Base-by-base conservation (phyloP, 352 stramenopile species). In the Globisporangium paddicum region DNA sequence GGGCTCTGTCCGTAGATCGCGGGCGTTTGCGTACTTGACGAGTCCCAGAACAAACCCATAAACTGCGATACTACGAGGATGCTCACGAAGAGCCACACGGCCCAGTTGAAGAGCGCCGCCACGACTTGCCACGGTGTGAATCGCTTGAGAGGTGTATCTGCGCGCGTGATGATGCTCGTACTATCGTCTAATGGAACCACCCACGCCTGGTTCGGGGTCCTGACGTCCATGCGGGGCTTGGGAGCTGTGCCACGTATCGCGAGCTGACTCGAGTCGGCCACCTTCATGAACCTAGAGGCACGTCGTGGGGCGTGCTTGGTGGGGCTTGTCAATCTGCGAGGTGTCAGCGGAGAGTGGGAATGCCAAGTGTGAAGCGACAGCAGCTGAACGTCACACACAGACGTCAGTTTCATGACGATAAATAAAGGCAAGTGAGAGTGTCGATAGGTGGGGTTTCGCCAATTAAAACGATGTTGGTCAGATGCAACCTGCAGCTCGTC, bases 51-150 rank as follows among this genome's bases (percentile, higher is more conserved):
- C 47, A 40, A 18, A 10, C 47, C 34, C 9, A 54, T 18, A n/a
- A 54, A 54, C 28, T 54, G 47, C 2, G 47, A 54, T 4, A 54
- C 18, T 18, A 54, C 47, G 28, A 54, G 47, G 14, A 40, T 10
- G 2, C 26, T 28, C 8, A 54, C 28, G 1, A 40, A 21, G 9
- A 54, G 28, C 47, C 47, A 54, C 28, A 41, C 47, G 28, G 13
- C 16, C 47, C 47, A 54, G 47, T 54, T 54, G 18, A 38, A 54
- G 3, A 25, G 5, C 10, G 47, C 47, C 14, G 5, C 8, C 26
- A 21, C 28, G 16, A 28, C 26, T 32, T 54, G 47, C 26, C 32
- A 26, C 2, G 18, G n/a, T 4, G 26, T 54, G 47, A 41, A 19
- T n/a, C 26, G 47, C 47, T 38, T n/a, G 9, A 2, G 47, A 21